A percentile compares a stretch with the other conserved stretches of the same genome.
Evolutionary conservation across 495 filamentous ascomycete species (phyloP).

Genomic region (Neurospora tetraspora): DNA sequence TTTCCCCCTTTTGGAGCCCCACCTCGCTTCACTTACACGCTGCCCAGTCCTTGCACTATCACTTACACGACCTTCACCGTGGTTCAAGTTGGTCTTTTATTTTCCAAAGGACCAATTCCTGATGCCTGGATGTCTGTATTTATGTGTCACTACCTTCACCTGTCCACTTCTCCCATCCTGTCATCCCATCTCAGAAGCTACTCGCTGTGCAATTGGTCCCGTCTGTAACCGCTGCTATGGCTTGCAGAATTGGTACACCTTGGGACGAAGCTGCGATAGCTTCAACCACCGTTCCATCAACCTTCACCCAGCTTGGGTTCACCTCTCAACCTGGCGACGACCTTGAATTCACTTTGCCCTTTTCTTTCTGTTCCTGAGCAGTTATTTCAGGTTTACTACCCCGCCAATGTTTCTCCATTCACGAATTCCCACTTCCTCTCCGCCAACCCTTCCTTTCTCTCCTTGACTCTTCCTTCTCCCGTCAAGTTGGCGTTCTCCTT

Average conservation of each 20-base stretch:
- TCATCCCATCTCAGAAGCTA: neutral
- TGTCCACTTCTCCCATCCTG: neutral
- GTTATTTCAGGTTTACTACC: neutral
- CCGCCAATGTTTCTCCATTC: neutral
- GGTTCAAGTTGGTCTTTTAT: neutral
- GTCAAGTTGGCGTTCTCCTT: neutral
- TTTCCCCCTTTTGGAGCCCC: neutral
- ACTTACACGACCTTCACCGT: neutral
- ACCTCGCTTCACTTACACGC: neutral
- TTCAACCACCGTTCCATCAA: neutral
- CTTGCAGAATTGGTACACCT: neutral
- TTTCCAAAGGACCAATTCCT: neutral
- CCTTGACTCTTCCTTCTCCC: neutral
- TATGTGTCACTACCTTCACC: neutral
- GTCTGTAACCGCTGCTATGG: neutral
- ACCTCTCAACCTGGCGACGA: neutral
- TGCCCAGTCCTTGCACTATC: neutral
- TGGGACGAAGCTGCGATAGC: neutral
- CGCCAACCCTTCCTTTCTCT: neutral
- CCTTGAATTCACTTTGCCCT: neutral
- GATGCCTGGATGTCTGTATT: neutral
- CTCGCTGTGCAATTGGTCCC: neutral
- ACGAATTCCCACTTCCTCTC: neutral
- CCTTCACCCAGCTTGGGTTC: neutral
- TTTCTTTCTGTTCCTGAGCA: neutral